Conservation (phyloP, 495 filamentous ascomycete species). For the Rusavskia elegans region DNA sequence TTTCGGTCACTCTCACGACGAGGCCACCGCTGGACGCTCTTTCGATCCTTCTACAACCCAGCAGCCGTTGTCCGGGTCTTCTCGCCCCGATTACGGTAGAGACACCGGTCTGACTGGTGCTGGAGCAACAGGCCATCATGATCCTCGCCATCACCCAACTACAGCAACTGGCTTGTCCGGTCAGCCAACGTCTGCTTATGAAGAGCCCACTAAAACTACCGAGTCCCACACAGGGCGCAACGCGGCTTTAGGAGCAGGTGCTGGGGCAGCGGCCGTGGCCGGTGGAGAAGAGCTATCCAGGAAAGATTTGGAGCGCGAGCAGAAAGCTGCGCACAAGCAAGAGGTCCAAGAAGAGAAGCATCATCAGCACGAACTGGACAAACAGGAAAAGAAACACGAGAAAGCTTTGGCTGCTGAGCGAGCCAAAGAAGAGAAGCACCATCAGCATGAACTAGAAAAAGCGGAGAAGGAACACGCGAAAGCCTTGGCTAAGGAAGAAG, state of each 20-base stretch:
- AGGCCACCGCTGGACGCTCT: background rate
- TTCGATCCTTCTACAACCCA: background rate
- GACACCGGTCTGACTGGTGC: background rate
- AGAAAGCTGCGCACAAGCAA: constrained; percentile 6
- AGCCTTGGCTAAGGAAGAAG: constrained; percentile 10
- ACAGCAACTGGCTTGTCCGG: background rate
- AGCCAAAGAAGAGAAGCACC: constrained; percentile 8
- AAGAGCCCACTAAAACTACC: background rate
- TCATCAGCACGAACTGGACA: constrained; percentile 1
- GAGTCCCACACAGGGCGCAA: constrained; percentile 8
- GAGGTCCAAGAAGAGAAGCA: constrained; percentile 9
- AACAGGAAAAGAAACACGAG: constrained; percentile 11
- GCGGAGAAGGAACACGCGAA: constrained; percentile 10
- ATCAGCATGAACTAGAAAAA: constrained; percentile 6
- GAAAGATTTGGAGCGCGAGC: constrained; percentile 1
- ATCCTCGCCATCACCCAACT: constrained; percentile 3
- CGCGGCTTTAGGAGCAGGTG: constrained; percentile 14
- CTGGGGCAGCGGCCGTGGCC: constrained; percentile 10
- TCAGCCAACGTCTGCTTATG: background rate
- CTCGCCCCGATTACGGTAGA: background rate
- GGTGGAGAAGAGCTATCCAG: constrained; percentile 7
- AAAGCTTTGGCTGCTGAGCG: background rate
- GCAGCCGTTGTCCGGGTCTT: background rate
- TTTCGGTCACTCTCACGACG: background rate
- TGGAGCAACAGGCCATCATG: background rate